These are phyloP conservation scores for Begonia fuchsioides DNA, from an alignment of 306 rosid genomes.

Conservation along the genomic window DNA sequence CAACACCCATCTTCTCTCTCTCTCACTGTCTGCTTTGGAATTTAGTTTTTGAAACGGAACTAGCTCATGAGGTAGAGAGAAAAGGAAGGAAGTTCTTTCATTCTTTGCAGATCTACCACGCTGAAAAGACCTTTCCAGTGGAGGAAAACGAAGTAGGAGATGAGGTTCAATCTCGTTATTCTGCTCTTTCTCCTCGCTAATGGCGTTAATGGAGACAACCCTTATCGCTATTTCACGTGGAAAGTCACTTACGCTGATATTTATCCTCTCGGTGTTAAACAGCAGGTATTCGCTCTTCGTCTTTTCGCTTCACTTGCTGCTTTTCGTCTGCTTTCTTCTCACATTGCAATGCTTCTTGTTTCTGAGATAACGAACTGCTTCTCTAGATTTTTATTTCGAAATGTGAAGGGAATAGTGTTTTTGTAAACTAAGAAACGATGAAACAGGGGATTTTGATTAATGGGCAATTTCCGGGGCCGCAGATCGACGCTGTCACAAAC, in stretches of 20 bases:
- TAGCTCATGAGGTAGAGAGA: too few species aligned
- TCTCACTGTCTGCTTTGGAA: too few species aligned
- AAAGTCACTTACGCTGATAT: slow-evolving; percentile 80
- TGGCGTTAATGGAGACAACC: slow-evolving; percentile 60
- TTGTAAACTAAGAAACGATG: slow-evolving; percentile 4
- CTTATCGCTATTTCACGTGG: slow-evolving; percentile 70
- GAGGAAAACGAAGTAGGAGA: too few species aligned
- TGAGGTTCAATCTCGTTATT: slow-evolving; percentile 10
- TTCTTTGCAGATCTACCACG: too few species aligned
- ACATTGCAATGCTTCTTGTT: background rate
- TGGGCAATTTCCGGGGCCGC: slow-evolving; percentile 97
- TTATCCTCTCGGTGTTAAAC: slow-evolving; percentile 86
- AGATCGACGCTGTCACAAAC: slow-evolving; percentile 89
- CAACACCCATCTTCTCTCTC: too few species aligned
- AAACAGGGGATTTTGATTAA: slow-evolving; percentile 89
- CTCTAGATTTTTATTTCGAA: background rate
- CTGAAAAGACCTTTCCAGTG: too few species aligned
- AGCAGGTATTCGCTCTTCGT: slow-evolving; percentile 36
- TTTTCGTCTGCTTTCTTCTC: background rate
- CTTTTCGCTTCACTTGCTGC: background rate
- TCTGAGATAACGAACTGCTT: background rate
- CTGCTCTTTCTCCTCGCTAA: slow-evolving; percentile 12
- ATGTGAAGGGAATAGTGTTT: background rate
- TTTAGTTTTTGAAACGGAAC: too few species aligned
- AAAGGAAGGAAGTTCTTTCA: too few species aligned